Evolutionary conservation across 805 yeast species (phyloP), one percentile per base, ranked within the genome.

Genomic region (Cyberlindnera galapagoensis): DNA sequence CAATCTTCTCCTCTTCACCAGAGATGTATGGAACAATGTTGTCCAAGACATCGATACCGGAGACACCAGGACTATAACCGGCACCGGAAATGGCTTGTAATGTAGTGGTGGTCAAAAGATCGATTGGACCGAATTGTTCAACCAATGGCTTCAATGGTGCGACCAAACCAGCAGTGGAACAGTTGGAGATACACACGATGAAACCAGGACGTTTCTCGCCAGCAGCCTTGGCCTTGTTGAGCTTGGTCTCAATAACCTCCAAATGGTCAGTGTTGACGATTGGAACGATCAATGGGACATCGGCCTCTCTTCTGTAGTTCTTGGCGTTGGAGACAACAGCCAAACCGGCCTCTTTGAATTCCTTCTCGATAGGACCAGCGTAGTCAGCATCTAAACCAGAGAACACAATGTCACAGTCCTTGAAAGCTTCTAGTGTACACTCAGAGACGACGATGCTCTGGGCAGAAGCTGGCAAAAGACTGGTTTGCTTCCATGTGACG

Each of bases 31-130:
- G 98, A 35, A 92, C 86, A 46, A 92, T 72, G 63, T 92, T 92
- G 63, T 92, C 98, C 49, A 92, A 69, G 34, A 90, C 77, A 55
- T 92, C 97, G 60, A 92, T 88, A 44, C 94, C 92, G 15, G 95
- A 77, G 35, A 88, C 95, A 58, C 98, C 98, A 30, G 98, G 98
- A 8, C 95, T 83, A 59, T 84, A 92, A 3, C 98, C 98, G 15
- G 95, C 98, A 49, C 98, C 98, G 4, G 97, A 88, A 44, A 92
- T 85, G 23, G 98, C 98, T 60, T 92, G 98, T 59, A 92, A 62
- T 11, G 98, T 92, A 34, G 97, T 85, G 30, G 95, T 74, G 10
- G 95, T 80, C 46, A 90, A 71, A 16, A 78, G 70, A 38, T 84
- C 88, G 39, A 92, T 74, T 27, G 97, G 97, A 30, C 97, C 98